Evolutionary conservation across 352 stramenopile genomes (phyloP).

Genomic region (Globisporangium abappressorium): DNA sequence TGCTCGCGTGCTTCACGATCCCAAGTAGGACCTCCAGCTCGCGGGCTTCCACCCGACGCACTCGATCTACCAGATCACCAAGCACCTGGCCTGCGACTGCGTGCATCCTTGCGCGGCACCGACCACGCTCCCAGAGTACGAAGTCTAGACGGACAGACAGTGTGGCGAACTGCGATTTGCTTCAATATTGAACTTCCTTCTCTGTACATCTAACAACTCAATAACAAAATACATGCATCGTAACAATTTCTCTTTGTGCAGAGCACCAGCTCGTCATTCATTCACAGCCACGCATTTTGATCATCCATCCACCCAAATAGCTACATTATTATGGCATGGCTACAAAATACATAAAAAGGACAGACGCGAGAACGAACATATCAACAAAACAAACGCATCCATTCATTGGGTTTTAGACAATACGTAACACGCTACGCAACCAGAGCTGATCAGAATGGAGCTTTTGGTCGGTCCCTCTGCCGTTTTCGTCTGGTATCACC

Average conservation of each 20-base stretch:
- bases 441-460: too few species aligned
- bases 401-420: not conserved
- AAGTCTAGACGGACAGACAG: conserved; percentile 4
- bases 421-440: not conserved
- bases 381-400: not conserved
- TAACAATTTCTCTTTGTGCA: not conserved
- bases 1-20: conserved; percentile 4
- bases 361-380: not conserved
- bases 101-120: conserved; percentile 5
- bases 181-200: not conserved
- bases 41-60: conserved; percentile 9
- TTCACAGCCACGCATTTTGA: not conserved
- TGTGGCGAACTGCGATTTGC: not conserved
- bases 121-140: conserved; percentile 11
- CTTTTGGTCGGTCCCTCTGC: too few species aligned
- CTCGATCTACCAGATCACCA: conserved; percentile 10
- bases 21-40: conserved; percentile 10
- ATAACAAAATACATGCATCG: not conserved
- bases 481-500: too few species aligned
- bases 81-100: conserved; percentile 14
- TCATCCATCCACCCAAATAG: not conserved
- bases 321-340: not conserved
- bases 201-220: not conserved
- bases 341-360: not conserved
- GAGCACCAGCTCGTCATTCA: not conserved